These are phyloP conservation scores for Zygotorulaspora sp. DNA, from an alignment of 805 yeast genomes.

Conservation along the genomic window DNA sequence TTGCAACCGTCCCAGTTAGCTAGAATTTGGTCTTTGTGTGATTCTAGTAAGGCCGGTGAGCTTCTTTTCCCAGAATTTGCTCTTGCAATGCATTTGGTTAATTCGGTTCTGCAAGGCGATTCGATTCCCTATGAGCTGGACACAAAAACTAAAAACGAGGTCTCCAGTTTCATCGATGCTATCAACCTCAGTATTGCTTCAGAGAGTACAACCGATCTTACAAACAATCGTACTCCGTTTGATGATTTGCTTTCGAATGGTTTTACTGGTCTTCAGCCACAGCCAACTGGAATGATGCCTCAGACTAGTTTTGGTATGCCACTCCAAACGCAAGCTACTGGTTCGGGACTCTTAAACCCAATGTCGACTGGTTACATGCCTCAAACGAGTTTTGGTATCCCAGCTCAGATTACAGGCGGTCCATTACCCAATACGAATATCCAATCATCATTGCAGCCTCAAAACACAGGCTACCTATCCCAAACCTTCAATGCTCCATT, in stretches of 20 bases:
- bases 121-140: conserved; percentile 71
- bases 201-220: conserved; percentile 24
- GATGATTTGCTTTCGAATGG: conserved; percentile 34
- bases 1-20: conserved; percentile 70
- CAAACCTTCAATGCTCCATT: conserved; percentile 37
- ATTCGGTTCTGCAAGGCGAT: conserved; percentile 71
- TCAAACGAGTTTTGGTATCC: conserved; percentile 35
- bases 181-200: conserved; percentile 77
- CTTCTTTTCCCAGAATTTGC: conserved; percentile 93
- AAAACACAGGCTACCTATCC: conserved; percentile 42
- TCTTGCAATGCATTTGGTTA: conserved; percentile 82
- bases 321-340: conserved; percentile 22
- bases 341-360: conserved; percentile 17
- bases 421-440: conserved; percentile 33
- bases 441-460: conserved; percentile 37
- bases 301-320: conserved; percentile 34
- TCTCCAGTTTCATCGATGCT: conserved; percentile 82
- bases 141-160: conserved; percentile 71
- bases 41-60: conserved; percentile 78
- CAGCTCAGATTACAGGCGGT: conserved; percentile 37
- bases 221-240: conserved; percentile 38
- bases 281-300: conserved; percentile 39
- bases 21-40: conserved; percentile 88
- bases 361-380: conserved; percentile 27
- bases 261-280: conserved; percentile 33